Evolutionary conservation across 257 asterid species (phyloP), one percentile per base, ranked within the genome.

Genomic region (Lantana camara): DNA sequence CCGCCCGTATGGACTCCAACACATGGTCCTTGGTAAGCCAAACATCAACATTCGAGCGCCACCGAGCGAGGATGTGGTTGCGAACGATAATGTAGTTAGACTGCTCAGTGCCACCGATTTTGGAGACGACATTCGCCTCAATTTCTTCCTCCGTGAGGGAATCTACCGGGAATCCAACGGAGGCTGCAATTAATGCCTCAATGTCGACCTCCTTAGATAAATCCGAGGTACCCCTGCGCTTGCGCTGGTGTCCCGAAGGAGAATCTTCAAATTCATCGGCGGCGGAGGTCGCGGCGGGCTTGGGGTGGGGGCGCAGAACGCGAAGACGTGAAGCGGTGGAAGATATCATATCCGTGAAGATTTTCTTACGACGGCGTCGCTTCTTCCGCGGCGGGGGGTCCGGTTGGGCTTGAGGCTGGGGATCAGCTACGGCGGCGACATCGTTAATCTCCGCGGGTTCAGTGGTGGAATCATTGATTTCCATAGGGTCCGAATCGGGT

Each of bases 21-120:
- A 90, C 96, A 10, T 93, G 97, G 63, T 93, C 98, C 73, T 89
- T 93, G 3, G 97, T 87, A 30, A 89, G 85, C 98, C 98, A 93
- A 55, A 80, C 77, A 14, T 86, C 73, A 20, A 87, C 94, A 40
- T 87, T 89, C 0, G 95, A 87, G 46, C 97, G 86, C 98, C 98
- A 93, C 16, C 91, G 73, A 38, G 99, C 77, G 9, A 93, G 85
- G 29, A 93, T 93, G 77, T 93, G 99, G 72, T 93, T 93, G 23
- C 99, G 85, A 27, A 93, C 97, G 46, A 93, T 80, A 14, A 93
- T 90, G 83, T 93, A 93, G 71, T 93, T 93, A 24, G 97, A 84
- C 71, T 90, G 97, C 77, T 90, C 96, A 13, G 77, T 59, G 40
- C 91, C 95, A 8, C 99, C 97, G 22, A 90, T 84, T 75, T 73